Evolutionary conservation across 2,329 filamentous ascomycete species (phyloP), one percentile per base, ranked within the genome.

Genomic region (Aspergillus nomiae): DNA sequence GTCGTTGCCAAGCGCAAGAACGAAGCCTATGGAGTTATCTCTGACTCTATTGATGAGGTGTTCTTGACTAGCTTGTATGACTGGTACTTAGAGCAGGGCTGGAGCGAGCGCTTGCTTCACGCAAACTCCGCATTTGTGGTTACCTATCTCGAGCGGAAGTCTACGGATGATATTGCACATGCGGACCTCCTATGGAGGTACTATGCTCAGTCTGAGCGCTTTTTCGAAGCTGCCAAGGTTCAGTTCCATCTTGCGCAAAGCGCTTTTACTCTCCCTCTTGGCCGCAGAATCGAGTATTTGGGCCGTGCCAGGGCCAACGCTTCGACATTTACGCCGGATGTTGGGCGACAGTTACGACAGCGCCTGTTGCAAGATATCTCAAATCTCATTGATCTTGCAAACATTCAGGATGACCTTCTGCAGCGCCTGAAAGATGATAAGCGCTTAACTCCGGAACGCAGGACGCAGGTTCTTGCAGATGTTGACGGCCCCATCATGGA

Each of bases 21-120:
- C 56, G 94, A 99, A 80, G 94, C 95, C 0, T 97, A 98, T 78
- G 87, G 89, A 51, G 91, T 97, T 2, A 93, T 99, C 70, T 92
- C 96, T 73, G 87, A 86, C 63, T 96, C 94, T 0, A 86, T 90
- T 16, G 95, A 99, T 69, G 92, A 97, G 73, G 91, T 97, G 5
- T 99, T 99, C 81, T 90, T 98, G 76, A 96, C 92, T 65, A 92
- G 92, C 71, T 84, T 99, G n/a, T 99, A 97, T 75, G 94, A 97
- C 72, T 99, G 95, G 94, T 99, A 99, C 77, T 89, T 98, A 68
- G 80, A 86, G 59, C 89, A 94, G 75, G 90, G 91, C 21, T 94
- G 92, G 88, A 90, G 88, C 11, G 92, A 97, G 66, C 90, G 93
- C 16, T 86, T 99, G 32, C 86, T 99, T 38, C 88, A 90, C 41